Base-by-base conservation (phyloP, 768 basidiomycete genomes). In the Royoungia palumana region DNA sequence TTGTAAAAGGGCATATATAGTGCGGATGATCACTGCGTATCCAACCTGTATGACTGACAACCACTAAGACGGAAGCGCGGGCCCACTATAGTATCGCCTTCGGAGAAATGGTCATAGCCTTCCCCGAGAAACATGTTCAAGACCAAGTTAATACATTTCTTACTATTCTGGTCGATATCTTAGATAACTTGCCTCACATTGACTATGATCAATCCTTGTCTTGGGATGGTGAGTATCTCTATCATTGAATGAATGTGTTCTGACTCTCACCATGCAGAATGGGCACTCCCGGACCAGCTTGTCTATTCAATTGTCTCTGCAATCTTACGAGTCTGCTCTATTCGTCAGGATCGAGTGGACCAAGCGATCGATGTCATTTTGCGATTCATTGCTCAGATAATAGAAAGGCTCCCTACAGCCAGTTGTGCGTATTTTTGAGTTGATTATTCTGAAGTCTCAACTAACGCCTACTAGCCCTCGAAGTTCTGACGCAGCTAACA, bases 211-310 rank as follows among this genome's bases (percentile, higher is more conserved):
- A 71, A 51, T 85, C 80, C 53, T 70, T 94, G 5, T 83, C 83
- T 5, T 94, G 91, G 91, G 77, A 82, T 57, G 87, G 90, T 91
- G 59, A 45, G 71, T 49, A 35, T 51, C 34, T 39, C 35, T 41
- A 13, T 19, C 22, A 35, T 22, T 35, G 16, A 5, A 20, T 20
- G 12, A 13, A 35, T 32, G 6, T 24, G 19, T 34, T 40, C 43
- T 58, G 14, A 53, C 38, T 19, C n/a, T 43, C 17, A 12, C 24
- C 16, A 24, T 32, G n/a, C 37, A 93, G 91, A 89, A 55, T 93
- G 90, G 90, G 79, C 90, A 3, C 74, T 90, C 27, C 85, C 92
- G 32, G 89, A 94, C 66, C 87, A 92, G 60, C 77, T 94, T 35
- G 84, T 89, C 2, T 88, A 76, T 60, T 83, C 87, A 1, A 89